phyloP scores from a whole-genome alignment of 352 stramenopile genomes.

The Globisporangium lucens region DNA sequence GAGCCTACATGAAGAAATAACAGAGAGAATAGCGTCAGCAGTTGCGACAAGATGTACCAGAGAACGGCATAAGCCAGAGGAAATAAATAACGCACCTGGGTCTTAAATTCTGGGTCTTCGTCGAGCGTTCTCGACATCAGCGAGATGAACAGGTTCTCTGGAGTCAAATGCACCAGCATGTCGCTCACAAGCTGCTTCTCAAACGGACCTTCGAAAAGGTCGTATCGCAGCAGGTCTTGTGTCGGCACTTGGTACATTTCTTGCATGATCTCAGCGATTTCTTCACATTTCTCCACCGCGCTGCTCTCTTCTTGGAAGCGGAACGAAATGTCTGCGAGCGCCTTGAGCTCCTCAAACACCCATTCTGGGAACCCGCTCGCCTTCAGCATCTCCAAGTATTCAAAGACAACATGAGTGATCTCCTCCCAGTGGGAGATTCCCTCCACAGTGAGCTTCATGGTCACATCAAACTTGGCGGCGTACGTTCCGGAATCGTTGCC shows the following conservation, averaged over 20 bases:
- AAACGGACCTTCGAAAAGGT: constrained; percentile 57
- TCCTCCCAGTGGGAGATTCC: constrained; percentile 61
- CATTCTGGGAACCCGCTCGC: constrained; percentile 50
- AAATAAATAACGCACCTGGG: constrained; percentile 21
- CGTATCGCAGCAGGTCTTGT: constrained; percentile 58
- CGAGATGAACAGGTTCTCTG: constrained; percentile 48
- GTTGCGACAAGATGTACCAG: background rate
- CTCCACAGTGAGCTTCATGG: constrained; percentile 67
- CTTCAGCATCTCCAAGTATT: constrained; percentile 63
- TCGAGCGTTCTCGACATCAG: constrained; percentile 46
- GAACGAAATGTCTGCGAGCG: constrained; percentile 67
- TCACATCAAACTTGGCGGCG: constrained; percentile 64
- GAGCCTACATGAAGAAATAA: constrained; percentile 15
- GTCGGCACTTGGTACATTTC: constrained; percentile 53
- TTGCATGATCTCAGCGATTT: constrained; percentile 76
- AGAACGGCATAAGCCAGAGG: background rate
- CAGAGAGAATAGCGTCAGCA: background rate
- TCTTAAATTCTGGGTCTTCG: constrained; percentile 35
- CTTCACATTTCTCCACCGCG: constrained; percentile 63
- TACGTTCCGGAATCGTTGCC: constrained; percentile 70
- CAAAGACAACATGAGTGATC: constrained; percentile 58
- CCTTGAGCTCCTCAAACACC: constrained; percentile 73
- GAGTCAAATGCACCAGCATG: constrained; percentile 41
- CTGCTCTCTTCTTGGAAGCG: constrained; percentile 73
- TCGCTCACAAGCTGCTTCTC: constrained; percentile 37